Conservation (phyloP, 495 filamentous ascomycete genomes). For the Penicillium taxi region DNA sequence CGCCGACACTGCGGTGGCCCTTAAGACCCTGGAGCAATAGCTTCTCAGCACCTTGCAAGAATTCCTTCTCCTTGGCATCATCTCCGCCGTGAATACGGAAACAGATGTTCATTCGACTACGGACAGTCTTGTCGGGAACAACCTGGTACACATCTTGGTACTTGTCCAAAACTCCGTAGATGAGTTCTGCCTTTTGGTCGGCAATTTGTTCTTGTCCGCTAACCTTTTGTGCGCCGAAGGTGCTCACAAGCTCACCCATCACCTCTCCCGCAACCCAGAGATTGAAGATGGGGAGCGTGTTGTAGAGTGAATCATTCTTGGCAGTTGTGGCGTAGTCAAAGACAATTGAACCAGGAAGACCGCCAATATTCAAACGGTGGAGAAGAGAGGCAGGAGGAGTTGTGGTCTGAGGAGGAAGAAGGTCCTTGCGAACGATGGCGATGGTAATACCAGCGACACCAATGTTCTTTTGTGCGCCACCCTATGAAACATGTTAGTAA, state of each 20-base stretch:
- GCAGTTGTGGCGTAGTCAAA: conserved; percentile 72
- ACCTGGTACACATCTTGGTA: conserved; percentile 60
- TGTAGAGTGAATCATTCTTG: conserved; percentile 87
- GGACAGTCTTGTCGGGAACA: conserved; percentile 61
- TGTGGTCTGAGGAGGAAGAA: conserved; percentile 56
- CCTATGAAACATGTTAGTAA: conserved; percentile 19
- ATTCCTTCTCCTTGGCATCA: conserved; percentile 63
- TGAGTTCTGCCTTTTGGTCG: conserved; percentile 58
- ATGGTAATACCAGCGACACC: conserved; percentile 81
- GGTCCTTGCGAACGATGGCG: conserved; percentile 65
- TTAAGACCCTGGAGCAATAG: conserved; percentile 59
- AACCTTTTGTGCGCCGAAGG: conserved; percentile 55
- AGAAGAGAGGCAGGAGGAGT: conserved; percentile 56
- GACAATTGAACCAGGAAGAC: conserved; percentile 66
- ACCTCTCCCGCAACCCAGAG: conserved; percentile 84
- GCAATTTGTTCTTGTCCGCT: conserved; percentile 56
- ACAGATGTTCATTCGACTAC: conserved; percentile 89
- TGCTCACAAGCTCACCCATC: conserved; percentile 55
- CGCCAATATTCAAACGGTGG: conserved; percentile 52
- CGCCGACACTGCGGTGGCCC: conserved; percentile 73
- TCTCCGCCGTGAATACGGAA: conserved; percentile 56
- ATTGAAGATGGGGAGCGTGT: conserved; percentile 91
- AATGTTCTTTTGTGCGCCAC: conserved; percentile 84
- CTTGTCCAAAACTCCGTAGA: conserved; percentile 70
- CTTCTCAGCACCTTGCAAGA: conserved; percentile 58